Evolutionary conservation across 306 rosid species (phyloP).

Genomic region (Cercis canadensis): DNA sequence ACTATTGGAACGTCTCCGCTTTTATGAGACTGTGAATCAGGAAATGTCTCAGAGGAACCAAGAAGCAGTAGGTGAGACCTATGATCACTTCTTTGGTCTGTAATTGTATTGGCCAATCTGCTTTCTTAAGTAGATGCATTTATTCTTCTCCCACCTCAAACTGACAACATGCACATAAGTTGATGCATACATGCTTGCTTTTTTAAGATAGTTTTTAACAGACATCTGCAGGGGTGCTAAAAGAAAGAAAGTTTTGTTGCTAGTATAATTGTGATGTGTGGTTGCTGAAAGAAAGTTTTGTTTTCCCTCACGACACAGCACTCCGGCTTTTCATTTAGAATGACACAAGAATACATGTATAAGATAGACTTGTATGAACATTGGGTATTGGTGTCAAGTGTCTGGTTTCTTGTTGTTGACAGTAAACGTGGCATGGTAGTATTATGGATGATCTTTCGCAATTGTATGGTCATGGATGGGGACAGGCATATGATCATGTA

Average conservation of each 20-base stretch:
- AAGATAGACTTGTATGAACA: slow-evolving; percentile 15
- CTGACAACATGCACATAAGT: neutral
- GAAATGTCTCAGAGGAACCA: slow-evolving; percentile 99
- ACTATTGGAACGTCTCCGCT: slow-evolving; percentile 77
- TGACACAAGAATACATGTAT: slow-evolving; percentile 2
- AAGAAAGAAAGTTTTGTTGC: neutral
- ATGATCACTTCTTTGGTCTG: slow-evolving; percentile 19
- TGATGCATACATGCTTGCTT: neutral
- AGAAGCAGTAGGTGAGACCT: slow-evolving; percentile 85
- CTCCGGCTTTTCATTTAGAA: neutral
- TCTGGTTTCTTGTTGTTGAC: slow-evolving; percentile 13
- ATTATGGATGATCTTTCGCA: too few species aligned
- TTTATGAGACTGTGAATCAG: slow-evolving; percentile 92
- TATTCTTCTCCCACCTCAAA: neutral
- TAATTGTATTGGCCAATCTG: slow-evolving; percentile 6
- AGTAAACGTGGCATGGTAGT: slow-evolving; percentile 1
- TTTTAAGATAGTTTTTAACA: neutral
- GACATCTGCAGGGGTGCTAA: neutral
- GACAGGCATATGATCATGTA: neutral
- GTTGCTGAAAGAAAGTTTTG: neutral
- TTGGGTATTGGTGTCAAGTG: slow-evolving; percentile 4
- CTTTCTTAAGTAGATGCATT: neutral
- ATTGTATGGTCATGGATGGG: neutral
- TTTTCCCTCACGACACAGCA: neutral
- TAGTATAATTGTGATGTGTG: slow-evolving; percentile 18